Base-by-base conservation (phyloP, 352 stramenopile species). In the Globisporangium yorkense region DNA sequence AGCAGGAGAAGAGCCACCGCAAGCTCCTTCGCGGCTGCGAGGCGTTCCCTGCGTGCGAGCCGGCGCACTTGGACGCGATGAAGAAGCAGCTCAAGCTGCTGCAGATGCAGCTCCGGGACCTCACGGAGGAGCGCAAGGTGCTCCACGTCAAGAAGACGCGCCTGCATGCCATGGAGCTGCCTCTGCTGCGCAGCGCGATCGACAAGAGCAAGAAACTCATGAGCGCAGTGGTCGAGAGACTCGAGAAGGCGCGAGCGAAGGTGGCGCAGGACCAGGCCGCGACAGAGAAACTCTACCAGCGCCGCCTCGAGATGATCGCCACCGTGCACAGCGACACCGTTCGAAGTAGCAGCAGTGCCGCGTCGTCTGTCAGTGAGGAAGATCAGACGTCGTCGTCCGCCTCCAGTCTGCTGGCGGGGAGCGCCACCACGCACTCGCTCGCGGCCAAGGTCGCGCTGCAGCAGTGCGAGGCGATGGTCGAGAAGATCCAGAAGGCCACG, bases 401-500 rank as follows among this genome's bases (percentile, higher is more conserved):
- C 24, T 27, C 70, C 27, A 56, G 62, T 1, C 54, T 70, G 27
- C 65, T 80, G 52, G 61, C 67, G 0, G 65, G 64, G 13, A 80
- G 67, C 20, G 66, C 68, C 7, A 72, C 66, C 0, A 84, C 79
- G 1, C 74, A 74, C 3, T 89, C 80, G 16, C 55, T 92, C 4
- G 77, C 76, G 2, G 75, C 81, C 6, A 91, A 90, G 58, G 70
- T 89, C 8, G 84, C 82, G 29, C 65, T 91, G 7, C 80, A 92
- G 61, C 82, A 92, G 46, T 92, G 80, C 55, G 78, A 94, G 48
- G 72, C 76, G 40, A 90, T 92, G 76, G 90, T 80, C 44, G 80
- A 90, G 15, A 90, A 89, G 51, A 89, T 94, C 33, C 81, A 92
- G 52, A 87, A 87, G 41, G 82, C 80, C 20, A 94, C 84, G 0